Conservation (phyloP, 192 early-diverging fungal genomes). For the Umbelopsis ramanniana region DNA sequence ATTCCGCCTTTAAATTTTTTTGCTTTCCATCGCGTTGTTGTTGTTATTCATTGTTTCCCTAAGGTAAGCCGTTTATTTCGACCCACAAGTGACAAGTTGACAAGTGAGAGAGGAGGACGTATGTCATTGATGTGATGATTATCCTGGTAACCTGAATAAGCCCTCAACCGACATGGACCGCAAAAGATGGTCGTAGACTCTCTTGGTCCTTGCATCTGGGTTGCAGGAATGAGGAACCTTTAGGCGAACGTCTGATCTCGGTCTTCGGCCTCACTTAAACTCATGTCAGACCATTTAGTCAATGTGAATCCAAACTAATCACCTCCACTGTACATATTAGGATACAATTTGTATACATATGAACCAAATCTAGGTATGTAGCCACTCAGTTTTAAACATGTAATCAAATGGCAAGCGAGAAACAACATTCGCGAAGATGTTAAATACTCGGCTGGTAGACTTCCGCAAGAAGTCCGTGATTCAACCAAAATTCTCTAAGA, state of each 20-base stretch:
- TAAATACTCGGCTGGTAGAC: conserved; percentile 21
- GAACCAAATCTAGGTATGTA: not conserved
- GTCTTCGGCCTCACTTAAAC: not conserved
- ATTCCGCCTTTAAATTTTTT: no score
- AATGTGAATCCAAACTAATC: not conserved
- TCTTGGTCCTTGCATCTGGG: not conserved
- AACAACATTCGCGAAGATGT: conserved; percentile 3
- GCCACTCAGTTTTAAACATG: not conserved
- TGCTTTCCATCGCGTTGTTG: not conserved
- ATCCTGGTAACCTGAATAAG: conserved; percentile 23
- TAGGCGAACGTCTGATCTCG: conserved; percentile 22
- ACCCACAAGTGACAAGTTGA: not conserved
- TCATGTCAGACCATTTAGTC: not conserved
- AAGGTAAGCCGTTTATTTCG: not conserved
- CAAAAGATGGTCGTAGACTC: not conserved
- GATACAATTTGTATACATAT: no score
- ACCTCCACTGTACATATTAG: not conserved
- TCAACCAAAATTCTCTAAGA: conserved; percentile 22
- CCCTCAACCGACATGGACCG: conserved; percentile 10
- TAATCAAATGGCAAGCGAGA: not conserved
- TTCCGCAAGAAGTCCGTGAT: conserved; percentile 24
- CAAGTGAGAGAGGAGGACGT: not conserved
- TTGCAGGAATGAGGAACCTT: conserved; percentile 22
- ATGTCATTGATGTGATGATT: conserved; percentile 22
- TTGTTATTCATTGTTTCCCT: not conserved